phyloP scores from a whole-genome alignment of 2,329 filamentous ascomycete species.

The Scolecobasidium constrictum region DNA sequence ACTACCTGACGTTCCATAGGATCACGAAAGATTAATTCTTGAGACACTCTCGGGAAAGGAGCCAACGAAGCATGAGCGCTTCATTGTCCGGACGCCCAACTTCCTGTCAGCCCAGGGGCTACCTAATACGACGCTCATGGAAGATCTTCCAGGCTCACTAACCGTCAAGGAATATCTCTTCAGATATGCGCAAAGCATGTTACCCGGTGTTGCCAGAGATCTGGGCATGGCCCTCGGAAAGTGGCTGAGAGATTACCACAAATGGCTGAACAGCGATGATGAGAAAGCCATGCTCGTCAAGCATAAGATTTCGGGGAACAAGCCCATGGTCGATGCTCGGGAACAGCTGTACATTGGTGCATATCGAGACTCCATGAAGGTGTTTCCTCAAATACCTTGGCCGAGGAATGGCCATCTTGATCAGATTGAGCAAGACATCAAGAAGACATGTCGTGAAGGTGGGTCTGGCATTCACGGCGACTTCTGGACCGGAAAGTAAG shows the following conservation, averaged over 20 bases:
- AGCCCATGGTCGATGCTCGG: neutral
- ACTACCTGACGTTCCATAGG: neutral
- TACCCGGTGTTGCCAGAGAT: neutral
- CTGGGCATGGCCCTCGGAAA: neutral
- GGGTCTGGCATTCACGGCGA: neutral
- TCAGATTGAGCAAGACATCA: neutral
- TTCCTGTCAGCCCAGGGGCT: neutral
- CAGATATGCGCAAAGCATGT: neutral
- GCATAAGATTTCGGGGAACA: neutral
- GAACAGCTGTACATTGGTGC: neutral
- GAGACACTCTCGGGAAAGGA: neutral
- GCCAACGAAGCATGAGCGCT: neutral
- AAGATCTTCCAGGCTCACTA: neutral
- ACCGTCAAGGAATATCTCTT: neutral
- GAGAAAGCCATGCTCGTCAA: neutral
- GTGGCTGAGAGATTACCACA: neutral
- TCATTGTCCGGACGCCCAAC: neutral
- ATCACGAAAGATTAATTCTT: neutral
- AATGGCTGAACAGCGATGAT: neutral
- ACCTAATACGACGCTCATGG: neutral
- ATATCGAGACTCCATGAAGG: neutral
- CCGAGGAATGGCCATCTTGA: neutral
- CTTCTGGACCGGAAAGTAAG: neutral
- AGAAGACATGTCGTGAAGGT: neutral
- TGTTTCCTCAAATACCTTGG: neutral